A percentile compares a stretch with the other conserved stretches of the same genome.
Evolutionary conservation across 805 yeast genomes (phyloP).

Genomic region (Babjeviella inositovora): DNA sequence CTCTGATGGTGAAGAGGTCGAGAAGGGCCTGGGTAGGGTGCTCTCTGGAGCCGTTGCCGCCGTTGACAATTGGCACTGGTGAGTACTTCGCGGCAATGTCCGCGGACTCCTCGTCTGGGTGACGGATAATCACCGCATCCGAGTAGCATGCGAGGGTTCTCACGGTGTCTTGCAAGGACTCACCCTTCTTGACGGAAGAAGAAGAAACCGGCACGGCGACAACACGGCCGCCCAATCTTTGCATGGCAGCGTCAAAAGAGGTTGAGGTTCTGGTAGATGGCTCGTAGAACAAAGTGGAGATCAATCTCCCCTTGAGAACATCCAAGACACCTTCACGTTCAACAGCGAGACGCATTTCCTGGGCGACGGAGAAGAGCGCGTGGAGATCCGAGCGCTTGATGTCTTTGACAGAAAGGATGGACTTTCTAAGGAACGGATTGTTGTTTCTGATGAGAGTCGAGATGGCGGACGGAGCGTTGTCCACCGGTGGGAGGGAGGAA

Average conservation of each 20-base stretch:
- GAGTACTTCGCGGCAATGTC: conserved; percentile 92
- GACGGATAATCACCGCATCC: conserved; percentile 95
- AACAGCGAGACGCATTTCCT: conserved; percentile 92
- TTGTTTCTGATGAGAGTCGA: conserved; percentile 60
- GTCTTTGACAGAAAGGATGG: conserved; percentile 78
- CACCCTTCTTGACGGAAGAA: conserved; percentile 97
- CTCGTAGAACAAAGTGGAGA: conserved; percentile 94
- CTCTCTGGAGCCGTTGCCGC: conserved; percentile 96
- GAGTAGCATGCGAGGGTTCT: conserved; percentile 90
- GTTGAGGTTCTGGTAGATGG: conserved; percentile 96
- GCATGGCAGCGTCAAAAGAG: conserved; percentile 99
- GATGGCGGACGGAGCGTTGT: conserved; percentile 68
- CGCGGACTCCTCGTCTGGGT: conserved; percentile 85
- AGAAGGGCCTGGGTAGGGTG: conserved; percentile 98
- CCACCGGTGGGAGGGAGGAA: conserved; percentile 51
- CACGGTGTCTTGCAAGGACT: conserved; percentile 91
- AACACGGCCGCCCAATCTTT: conserved; percentile 96
- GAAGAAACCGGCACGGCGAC: conserved; percentile 71
- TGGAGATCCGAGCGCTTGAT: conserved; percentile 82
- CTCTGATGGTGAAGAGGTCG: conserved; percentile 95
- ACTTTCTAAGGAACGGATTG: conserved; percentile 83
- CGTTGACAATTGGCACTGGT: conserved; percentile 93
- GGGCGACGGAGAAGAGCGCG: conserved; percentile 88
- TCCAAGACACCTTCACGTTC: conserved; percentile 94
- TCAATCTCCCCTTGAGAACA: conserved; percentile 73